phyloP scores from a whole-genome alignment of 225 moss, liverwort and hornwort species.

The Pleurozium schreberi region DNA sequence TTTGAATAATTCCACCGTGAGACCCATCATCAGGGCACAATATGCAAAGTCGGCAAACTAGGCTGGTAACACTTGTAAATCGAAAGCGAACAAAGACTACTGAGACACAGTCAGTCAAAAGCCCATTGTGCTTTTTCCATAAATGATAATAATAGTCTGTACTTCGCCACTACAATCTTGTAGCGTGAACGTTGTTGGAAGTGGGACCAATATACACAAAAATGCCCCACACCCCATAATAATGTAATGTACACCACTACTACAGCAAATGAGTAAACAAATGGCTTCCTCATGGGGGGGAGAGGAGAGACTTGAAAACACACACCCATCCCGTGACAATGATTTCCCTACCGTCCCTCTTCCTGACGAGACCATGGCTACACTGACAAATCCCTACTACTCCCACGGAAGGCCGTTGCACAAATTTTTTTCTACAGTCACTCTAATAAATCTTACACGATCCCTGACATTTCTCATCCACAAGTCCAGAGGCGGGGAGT shows the following conservation, averaged over 20 bases:
- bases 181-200: not conserved
- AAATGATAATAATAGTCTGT: not conserved
- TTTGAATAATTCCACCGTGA: not conserved
- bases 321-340: not conserved
- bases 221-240: slow-evolving; percentile 19
- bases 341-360: not conserved
- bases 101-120: not conserved
- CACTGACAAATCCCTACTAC: not conserved
- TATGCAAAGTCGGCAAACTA: not conserved
- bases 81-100: not conserved
- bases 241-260: slow-evolving; percentile 35
- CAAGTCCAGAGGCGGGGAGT: slow-evolving; percentile 2
- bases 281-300: not conserved
- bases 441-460: not conserved
- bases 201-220: slow-evolving; percentile 47
- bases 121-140: not conserved
- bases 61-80: not conserved
- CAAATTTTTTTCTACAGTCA: not conserved
- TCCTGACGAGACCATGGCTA: not conserved
- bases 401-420: not conserved
- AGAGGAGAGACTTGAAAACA: not conserved
- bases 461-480: not conserved
- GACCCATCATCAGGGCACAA: not conserved
- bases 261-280: slow-evolving; percentile 6
- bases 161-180: slow-evolving; percentile 12